Evolutionary conservation across 2,329 filamentous ascomycete species (phyloP).

Genomic region (Trichoderma koningii): DNA sequence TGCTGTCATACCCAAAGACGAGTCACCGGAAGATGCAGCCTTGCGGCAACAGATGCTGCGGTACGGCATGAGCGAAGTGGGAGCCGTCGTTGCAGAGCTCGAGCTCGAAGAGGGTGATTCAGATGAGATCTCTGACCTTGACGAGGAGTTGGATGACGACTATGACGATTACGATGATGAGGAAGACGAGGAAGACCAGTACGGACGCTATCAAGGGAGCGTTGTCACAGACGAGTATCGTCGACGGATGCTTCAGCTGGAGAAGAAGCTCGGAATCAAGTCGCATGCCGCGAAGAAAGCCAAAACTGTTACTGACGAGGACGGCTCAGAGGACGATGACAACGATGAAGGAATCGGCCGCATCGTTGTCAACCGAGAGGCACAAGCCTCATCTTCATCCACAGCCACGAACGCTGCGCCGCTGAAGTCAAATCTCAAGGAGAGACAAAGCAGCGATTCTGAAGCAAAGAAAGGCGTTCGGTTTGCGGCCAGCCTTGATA

Average conservation of each 20-base stretch:
- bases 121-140: constrained; percentile 53
- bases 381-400: constrained; percentile 30
- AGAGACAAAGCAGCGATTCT: constrained; percentile 32
- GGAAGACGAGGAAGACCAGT: constrained; percentile 73
- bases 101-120: constrained; percentile 71
- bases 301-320: constrained; percentile 55
- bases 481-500: constrained; percentile 75
- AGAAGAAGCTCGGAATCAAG: constrained; percentile 69
- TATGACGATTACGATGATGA: constrained; percentile 53
- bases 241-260: constrained; percentile 80
- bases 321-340: constrained; percentile 46
- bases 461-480: constrained; percentile 69
- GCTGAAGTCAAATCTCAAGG: constrained; percentile 41
- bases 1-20: constrained; percentile 67
- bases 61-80: constrained; percentile 86
- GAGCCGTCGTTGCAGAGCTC: constrained; percentile 88
- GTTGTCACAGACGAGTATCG: constrained; percentile 75
- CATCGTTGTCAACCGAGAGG: constrained; percentile 49
- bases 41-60: constrained; percentile 86
- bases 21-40: constrained; percentile 77
- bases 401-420: constrained; percentile 31
- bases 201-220: constrained; percentile 69
- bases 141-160: constrained; percentile 55
- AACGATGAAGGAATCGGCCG: constrained; percentile 59
- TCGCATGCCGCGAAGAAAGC: constrained; percentile 54